Evolutionary conservation across 345 rosid species (phyloP).

Genomic region (Corchorus olitorius): DNA sequence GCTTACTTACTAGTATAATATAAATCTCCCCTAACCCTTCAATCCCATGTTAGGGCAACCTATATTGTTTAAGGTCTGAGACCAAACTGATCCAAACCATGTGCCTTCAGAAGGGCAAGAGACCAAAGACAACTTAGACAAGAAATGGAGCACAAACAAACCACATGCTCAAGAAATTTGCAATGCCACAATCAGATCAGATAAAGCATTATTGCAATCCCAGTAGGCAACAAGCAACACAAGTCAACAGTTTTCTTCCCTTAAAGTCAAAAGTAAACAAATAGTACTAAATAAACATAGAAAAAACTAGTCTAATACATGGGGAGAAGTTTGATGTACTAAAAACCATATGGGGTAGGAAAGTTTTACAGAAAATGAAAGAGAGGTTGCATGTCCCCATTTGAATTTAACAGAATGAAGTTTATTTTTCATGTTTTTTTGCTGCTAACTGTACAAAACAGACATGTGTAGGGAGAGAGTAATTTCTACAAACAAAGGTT

Average conservation of each 20-base stretch:
- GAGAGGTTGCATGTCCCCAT: not conserved
- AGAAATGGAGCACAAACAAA: not conserved
- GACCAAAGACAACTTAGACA: not conserved
- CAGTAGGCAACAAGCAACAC: not conserved
- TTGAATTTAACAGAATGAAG: not conserved
- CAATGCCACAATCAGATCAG: not conserved
- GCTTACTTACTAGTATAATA: not conserved
- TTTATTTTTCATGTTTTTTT: not conserved
- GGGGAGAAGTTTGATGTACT: not conserved
- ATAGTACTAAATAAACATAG: not conserved
- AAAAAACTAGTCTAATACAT: no score
- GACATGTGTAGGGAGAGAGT: not conserved
- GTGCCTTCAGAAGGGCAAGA: not conserved
- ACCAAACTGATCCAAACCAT: not conserved
- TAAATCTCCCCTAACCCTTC: not conserved
- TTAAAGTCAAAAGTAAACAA: not conserved
- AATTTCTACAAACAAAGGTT: slow-evolving; percentile 8
- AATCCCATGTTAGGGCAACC: not conserved
- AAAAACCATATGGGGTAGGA: not conserved
- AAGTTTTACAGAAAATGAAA: not conserved
- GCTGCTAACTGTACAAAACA: slow-evolving; percentile 1
- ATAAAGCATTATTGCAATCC: not conserved
- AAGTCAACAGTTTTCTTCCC: not conserved
- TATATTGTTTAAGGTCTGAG: not conserved
- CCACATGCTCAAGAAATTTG: not conserved